These are phyloP conservation scores for Microglena sp. DNA, from an alignment of 139 green algal species.

Conservation along the genomic window DNA sequence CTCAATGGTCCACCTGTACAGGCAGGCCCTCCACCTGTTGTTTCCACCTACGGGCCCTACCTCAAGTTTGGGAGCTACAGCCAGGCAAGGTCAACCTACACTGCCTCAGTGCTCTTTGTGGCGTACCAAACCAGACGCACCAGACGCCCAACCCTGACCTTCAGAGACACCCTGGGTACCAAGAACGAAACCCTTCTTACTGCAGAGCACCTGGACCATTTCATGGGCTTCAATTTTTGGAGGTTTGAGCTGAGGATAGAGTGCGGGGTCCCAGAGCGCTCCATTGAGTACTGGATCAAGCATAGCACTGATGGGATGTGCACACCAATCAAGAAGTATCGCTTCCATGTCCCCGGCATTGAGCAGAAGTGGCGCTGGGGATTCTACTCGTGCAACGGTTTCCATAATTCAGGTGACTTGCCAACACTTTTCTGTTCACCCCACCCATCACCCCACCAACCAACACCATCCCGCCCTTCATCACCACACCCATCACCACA, in stretches of 20 bases:
- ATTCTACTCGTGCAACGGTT: conserved; percentile 32
- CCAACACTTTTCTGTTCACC: too few species aligned
- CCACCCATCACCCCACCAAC: too few species aligned
- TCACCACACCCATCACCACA: neutral
- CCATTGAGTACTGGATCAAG: conserved; percentile 7
- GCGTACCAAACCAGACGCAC: too few species aligned
- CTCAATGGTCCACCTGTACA: too few species aligned
- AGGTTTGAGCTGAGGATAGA: conserved; percentile 8
- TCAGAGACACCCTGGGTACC: too few species aligned
- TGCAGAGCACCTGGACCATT: conserved; percentile 8
- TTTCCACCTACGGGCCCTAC: too few species aligned
- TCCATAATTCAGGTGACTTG: conserved; percentile 5
- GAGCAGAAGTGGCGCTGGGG: conserved; percentile 29
- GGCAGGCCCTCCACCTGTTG: too few species aligned
- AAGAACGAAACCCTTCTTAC: conserved; percentile 2
- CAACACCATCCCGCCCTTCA: neutral
- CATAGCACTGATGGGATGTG: neutral
- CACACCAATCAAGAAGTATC: conserved; percentile 6
- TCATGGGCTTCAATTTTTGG: conserved; percentile 10
- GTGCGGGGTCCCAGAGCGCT: conserved; percentile 8
- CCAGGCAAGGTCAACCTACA: too few species aligned
- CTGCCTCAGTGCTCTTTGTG: too few species aligned
- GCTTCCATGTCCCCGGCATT: conserved; percentile 17
- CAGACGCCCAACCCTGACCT: too few species aligned
- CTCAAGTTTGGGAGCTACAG: too few species aligned